Conservation (phyloP, 2,329 filamentous ascomycete species). For the Talaromyces sp. region DNA sequence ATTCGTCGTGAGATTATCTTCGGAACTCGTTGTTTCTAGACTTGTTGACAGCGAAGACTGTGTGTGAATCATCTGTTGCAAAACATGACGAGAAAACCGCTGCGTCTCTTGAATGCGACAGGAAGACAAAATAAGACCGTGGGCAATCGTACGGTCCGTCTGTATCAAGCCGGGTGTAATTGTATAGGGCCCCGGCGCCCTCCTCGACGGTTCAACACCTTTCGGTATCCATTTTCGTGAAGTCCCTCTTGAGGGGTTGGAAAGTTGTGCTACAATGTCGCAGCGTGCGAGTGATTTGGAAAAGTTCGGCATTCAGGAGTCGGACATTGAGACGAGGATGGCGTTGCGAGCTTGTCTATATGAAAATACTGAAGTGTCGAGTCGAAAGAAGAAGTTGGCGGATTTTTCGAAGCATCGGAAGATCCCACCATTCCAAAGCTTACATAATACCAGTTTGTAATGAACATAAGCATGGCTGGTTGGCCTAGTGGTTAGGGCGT, state of each 20-base stretch:
- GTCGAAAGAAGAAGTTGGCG: neutral
- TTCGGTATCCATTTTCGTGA: constrained; percentile 11
- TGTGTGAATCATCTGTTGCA: neutral
- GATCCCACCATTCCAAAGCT: too few relatives aligned
- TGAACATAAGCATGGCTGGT: neutral
- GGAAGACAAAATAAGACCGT: neutral
- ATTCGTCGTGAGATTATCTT: neutral
- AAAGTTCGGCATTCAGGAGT: constrained; percentile 16
- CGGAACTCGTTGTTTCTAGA: neutral
- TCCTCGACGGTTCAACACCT: neutral
- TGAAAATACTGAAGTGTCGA: neutral
- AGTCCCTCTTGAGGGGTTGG: constrained; percentile 1
- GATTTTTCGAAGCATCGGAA: too few relatives aligned
- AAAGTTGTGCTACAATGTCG: constrained; percentile 13
- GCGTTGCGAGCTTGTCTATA: neutral
- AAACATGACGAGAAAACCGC: neutral
- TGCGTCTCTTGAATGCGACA: neutral
- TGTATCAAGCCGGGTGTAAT: neutral
- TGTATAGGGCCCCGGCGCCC: neutral
- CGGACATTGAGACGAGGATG: constrained; percentile 5
- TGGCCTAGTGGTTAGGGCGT: constrained; percentile 10
- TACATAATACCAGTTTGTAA: too few relatives aligned
- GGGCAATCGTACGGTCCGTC: neutral
- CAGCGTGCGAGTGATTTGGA: constrained; percentile 12
- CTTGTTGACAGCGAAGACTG: neutral